phyloP scores from a whole-genome alignment of 768 basidiomycete genomes.

The Pleurotus tuber-regium region DNA sequence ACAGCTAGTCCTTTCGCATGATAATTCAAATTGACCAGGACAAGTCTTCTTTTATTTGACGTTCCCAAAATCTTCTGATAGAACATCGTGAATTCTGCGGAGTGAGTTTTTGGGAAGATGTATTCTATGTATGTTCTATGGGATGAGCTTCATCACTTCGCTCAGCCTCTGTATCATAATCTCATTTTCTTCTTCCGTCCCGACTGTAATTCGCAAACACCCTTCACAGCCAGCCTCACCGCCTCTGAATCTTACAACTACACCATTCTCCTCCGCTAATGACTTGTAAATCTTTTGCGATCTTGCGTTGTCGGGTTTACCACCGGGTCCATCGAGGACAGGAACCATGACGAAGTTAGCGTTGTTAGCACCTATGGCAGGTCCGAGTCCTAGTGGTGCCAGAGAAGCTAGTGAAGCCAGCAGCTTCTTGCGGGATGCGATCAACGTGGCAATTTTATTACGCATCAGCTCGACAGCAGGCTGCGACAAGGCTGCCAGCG shows the following conservation, averaged over 20 bases:
- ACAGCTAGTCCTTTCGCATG: too few relatives aligned
- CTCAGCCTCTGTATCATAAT: constrained; percentile 53
- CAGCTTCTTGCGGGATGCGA: constrained; percentile 55
- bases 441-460: constrained; percentile 57
- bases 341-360: constrained; percentile 92
- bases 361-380: constrained; percentile 74
- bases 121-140: too few relatives aligned
- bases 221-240: constrained; percentile 82
- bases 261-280: constrained; percentile 80
- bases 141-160: constrained; percentile 36
- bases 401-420: constrained; percentile 48
- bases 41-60: too few relatives aligned
- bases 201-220: constrained; percentile 88
- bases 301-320: constrained; percentile 55
- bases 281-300: constrained; percentile 69
- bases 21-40: too few relatives aligned
- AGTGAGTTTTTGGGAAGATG: too few relatives aligned
- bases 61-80: too few relatives aligned
- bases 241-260: constrained; percentile 91
- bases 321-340: constrained; percentile 49
- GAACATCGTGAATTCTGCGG: too few relatives aligned
- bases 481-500: constrained; percentile 72
- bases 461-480: constrained; percentile 62
- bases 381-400: constrained; percentile 53
- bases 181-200: constrained; percentile 77